Conservation (phyloP, 148 eudicot species). For the Rheum nobile region DNA sequence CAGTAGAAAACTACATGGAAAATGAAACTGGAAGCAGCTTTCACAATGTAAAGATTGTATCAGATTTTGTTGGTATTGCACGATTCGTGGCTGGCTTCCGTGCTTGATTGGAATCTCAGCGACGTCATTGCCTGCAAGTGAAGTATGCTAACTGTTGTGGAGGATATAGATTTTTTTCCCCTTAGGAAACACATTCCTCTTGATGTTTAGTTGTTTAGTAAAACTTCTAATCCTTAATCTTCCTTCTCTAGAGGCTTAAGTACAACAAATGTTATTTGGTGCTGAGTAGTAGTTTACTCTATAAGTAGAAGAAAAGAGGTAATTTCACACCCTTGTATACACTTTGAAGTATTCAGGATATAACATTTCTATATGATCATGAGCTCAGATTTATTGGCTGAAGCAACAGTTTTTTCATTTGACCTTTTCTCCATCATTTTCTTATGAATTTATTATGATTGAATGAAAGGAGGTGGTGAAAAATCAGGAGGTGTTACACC, state of each 20-base stretch:
- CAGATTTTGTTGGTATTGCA: conserved; percentile 71
- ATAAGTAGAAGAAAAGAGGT: neutral
- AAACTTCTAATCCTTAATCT: neutral
- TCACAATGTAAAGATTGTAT: conserved; percentile 27
- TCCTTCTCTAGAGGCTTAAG: neutral
- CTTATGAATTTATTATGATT: too few relatives aligned
- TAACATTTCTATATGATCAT: neutral
- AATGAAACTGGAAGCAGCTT: conserved; percentile 31
- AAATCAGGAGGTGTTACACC: too few relatives aligned
- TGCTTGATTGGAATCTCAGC: neutral
- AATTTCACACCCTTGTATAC: neutral
- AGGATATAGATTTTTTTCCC: neutral
- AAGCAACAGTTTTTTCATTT: neutral
- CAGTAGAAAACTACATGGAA: conserved; percentile 45
- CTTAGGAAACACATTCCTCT: neutral
- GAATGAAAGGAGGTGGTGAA: too few relatives aligned
- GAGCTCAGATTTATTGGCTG: neutral
- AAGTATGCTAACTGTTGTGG: neutral
- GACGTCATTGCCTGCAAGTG: neutral
- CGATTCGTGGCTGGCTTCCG: conserved; percentile 72
- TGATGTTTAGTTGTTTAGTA: neutral
- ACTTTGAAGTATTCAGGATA: neutral
- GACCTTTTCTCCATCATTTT: too few relatives aligned
- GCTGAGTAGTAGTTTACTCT: neutral
- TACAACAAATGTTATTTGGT: neutral